Conservation (phyloP, 352 stramenopile genomes). For the Albugo laibachii region DNA sequence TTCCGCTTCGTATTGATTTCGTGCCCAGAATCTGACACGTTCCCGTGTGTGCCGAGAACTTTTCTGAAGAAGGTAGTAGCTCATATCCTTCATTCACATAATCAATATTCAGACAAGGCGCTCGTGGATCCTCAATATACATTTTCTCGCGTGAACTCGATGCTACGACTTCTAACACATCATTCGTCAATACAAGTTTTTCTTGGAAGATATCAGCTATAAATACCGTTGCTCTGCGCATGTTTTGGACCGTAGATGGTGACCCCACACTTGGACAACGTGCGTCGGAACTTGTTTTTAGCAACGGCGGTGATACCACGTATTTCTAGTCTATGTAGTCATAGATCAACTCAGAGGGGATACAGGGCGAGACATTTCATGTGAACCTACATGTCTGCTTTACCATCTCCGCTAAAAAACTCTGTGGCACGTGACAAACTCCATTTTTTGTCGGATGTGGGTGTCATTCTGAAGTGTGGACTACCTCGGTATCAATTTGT, state of each 20-base stretch:
- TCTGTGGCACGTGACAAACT: constrained; percentile 70
- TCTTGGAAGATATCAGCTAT: too few species aligned
- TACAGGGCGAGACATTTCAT: too few species aligned
- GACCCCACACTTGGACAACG: constrained; percentile 62
- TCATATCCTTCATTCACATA: constrained; percentile 74
- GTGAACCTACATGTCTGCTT: constrained; percentile 54
- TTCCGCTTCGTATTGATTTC: constrained; percentile 70
- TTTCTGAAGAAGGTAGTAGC: constrained; percentile 63
- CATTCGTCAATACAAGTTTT: neutral
- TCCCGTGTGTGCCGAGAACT: constrained; percentile 71
- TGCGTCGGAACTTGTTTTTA: constrained; percentile 81
- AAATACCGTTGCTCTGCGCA: constrained; percentile 20
- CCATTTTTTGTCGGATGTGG: constrained; percentile 12
- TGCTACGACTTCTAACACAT: constrained; percentile 11
- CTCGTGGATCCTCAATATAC: constrained; percentile 74
- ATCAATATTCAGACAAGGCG: constrained; percentile 68
- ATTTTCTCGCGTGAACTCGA: constrained; percentile 45
- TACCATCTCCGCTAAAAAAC: constrained; percentile 77
- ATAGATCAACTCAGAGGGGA: neutral
- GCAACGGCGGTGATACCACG: constrained; percentile 73
- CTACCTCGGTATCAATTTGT: too few species aligned
- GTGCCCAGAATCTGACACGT: constrained; percentile 76
- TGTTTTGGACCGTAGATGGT: constrained; percentile 78
- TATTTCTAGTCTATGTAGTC: constrained; percentile 41
- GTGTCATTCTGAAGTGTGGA: too few species aligned